These are phyloP conservation scores for Striga hermonthica DNA, from an alignment of 305 asterid genomes.

Conservation along the genomic window DNA sequence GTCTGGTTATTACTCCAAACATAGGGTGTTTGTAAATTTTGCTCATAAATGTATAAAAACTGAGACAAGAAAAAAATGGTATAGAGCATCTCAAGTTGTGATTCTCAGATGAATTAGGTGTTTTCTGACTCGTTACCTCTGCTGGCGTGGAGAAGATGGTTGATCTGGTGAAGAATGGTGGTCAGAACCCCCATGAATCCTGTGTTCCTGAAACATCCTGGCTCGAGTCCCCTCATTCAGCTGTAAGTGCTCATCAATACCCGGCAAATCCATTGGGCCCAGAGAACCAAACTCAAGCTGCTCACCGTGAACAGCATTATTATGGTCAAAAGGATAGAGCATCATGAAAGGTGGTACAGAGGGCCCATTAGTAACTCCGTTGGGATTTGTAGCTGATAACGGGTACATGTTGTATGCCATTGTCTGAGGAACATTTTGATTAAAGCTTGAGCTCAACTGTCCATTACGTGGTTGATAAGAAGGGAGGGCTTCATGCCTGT, in stretches of 20 bases:
- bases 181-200: constrained; percentile 55
- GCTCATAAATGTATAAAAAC: neutral
- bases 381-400: constrained; percentile 47
- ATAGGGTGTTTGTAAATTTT: neutral
- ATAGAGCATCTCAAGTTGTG: constrained; percentile 21
- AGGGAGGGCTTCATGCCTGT: constrained; percentile 52
- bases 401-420: constrained; percentile 63
- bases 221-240: constrained; percentile 53
- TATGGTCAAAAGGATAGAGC: constrained; percentile 77
- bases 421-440: constrained; percentile 61
- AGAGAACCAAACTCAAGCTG: constrained; percentile 91
- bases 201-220: constrained; percentile 59
- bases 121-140: constrained; percentile 46
- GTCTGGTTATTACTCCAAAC: neutral
- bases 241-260: constrained; percentile 55
- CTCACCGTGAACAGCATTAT: constrained; percentile 54
- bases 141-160: constrained; percentile 83
- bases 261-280: constrained; percentile 67
- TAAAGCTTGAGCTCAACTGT: constrained; percentile 55
- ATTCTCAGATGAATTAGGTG: neutral
- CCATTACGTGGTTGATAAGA: constrained; percentile 72
- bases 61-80: neutral
- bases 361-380: constrained; percentile 71
- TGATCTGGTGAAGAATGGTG: constrained; percentile 76
- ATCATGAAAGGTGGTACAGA: constrained; percentile 69